Evolutionary conservation across 108 stramenopile species (phyloP).

Genomic region (Bacterosira constricta): DNA sequence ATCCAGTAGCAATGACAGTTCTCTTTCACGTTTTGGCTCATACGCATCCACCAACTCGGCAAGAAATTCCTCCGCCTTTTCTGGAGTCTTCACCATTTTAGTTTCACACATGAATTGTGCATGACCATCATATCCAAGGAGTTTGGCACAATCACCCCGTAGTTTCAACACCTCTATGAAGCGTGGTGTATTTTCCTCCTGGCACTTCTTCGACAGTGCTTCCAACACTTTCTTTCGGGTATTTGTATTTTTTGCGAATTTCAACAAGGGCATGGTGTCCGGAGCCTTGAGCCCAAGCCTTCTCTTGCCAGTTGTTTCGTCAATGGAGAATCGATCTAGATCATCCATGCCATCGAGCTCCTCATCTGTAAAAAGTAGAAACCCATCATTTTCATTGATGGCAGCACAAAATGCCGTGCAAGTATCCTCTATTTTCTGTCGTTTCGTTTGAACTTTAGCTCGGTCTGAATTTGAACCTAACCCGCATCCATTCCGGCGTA

Average conservation of each 20-base stretch:
- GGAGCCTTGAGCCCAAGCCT: constrained; percentile 26
- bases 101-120: constrained; percentile 2
- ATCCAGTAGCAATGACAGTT: neutral
- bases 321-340: constrained; percentile 6
- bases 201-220: constrained; percentile 12
- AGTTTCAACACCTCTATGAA: constrained; percentile 8
- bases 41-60: constrained; percentile 1
- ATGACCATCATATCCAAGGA: constrained; percentile 5
- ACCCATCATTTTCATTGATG: constrained; percentile 8
- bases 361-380: constrained; percentile 8
- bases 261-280: constrained; percentile 10
- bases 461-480: neutral
- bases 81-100: constrained; percentile 9
- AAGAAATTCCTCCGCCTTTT: constrained; percentile 3
- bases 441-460: neutral
- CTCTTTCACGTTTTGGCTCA: neutral
- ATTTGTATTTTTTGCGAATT: neutral
- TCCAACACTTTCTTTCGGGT: constrained; percentile 8
- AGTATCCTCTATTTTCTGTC: constrained; percentile 2
- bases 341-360: constrained; percentile 11
- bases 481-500: constrained; percentile 1
- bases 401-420: constrained; percentile 18
- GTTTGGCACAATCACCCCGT: neutral
- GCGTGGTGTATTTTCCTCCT: constrained; percentile 8
- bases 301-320: neutral